Base-by-base conservation (phyloP, 2,329 filamentous ascomycete genomes). In the Colletotrichum sp. region DNA sequence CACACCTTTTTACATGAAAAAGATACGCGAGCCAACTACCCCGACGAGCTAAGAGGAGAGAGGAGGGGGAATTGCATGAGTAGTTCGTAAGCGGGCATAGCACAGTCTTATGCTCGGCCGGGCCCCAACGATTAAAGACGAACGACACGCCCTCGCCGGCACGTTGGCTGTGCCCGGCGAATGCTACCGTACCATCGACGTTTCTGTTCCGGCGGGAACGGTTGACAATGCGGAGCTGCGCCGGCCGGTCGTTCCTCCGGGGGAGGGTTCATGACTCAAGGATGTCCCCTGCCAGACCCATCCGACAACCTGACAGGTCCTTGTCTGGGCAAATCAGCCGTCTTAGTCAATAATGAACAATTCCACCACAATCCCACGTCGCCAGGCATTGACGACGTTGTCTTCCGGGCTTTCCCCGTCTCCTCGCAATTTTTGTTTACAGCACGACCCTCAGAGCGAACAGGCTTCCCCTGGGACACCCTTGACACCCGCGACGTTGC, bases 261-360 rank as follows among this genome's bases (percentile, higher is more conserved):
- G 69, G 62, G 18, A 60, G 34, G 56, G 68, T 52, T 73, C 43
- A 64, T 68, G 73, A 73, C 70, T 75, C 73, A 68, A 28, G 69
- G 64, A 24, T 34, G n/a, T 24, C 8, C 43, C 56, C 18, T 48
- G 62, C 4, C 13, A 58, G 58, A 13, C 38, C 56, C 26, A 16
- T 62, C n/a, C 13, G n/a, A 38, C 28, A 61, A 61, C 26, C 64
- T 8, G 28, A 34, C 64, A 9, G 60, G 69, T 65, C 69, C 71
- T 10, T 62, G 72, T 62, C 56, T 38, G 38, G 26, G 26, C 73
- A 16, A 67, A 68, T 72, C 73, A 67, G 18, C 36, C 60, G 68
- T n/a, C 52, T 66, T 43, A 21, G 21, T 61, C 6, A 52, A 43
- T 70, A 26, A 43, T 55, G 67, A 71, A 34, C 34, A 58, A 67